Evolutionary conservation across 2,329 filamentous ascomycete species (phyloP), one percentile per base, ranked within the genome.

Genomic region (Hymenoscyphus linearis): DNA sequence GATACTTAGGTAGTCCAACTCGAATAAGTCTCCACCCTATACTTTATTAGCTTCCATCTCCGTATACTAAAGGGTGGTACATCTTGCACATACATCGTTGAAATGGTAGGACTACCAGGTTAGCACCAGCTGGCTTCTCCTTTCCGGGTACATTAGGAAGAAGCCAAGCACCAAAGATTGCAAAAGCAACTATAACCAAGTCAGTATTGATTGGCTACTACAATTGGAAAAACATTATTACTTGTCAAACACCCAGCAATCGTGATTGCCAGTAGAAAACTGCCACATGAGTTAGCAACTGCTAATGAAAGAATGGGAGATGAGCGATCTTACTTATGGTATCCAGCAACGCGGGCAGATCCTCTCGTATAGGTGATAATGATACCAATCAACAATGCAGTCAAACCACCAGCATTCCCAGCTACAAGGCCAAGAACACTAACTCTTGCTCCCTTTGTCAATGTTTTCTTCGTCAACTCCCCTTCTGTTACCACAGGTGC

Each of bases 301-400:
- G 4, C 3, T 31, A 16, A 13, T 14, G 5, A 12, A 47, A 9
- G 3, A 13, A 18, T 16, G 25, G n/a, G 27, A 18, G 37, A n/a
- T 18, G 16, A 9, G 4, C 35, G 14, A 37, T 35, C 40, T 36
- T 58, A 58, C 57, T 58, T 58, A 44, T 58, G 57, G 26, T 58
- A 58, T 16, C 57, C 57, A 52, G 57, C 27, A 13, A 9, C 37
- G 25, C 36, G n/a, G 35, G 27, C 22, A 25, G 57, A 58, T 22
- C 57, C 57, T 58, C 57, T 52, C 25, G 57, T 58, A 22, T 58
- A 58, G 4, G 57, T 58, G 40, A 58, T 58, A 13, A 58, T 31
- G 35, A 58, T 52, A 12, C 57, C 57, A 52, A 58, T 58, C 5
- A 58, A 31, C 22, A 58, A 18, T n/a, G 37, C 57, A 22, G 57